Evolutionary conservation across 208 protist genomes (phyloP).

Genomic region (Naegleria gruberi): DNA sequence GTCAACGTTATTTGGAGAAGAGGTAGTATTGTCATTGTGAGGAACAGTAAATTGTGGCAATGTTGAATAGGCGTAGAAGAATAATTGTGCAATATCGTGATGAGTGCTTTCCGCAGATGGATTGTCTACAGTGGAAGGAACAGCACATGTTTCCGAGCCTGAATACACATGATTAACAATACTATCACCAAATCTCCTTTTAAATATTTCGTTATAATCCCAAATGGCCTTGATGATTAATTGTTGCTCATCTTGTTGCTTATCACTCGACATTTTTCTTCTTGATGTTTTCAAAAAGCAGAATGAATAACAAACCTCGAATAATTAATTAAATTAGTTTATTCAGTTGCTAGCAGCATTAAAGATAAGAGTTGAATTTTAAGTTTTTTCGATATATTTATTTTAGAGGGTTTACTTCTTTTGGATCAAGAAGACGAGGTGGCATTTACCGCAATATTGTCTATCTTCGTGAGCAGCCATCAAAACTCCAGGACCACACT

Average conservation of each 20-base stretch:
- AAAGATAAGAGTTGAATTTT: too few species aligned
- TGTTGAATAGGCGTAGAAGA: not conserved
- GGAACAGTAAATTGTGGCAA: too few species aligned
- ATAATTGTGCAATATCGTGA: not conserved
- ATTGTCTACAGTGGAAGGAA: not conserved
- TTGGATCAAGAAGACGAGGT: constrained; percentile 30
- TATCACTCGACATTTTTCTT: too few species aligned
- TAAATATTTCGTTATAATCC: not conserved
- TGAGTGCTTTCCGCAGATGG: not conserved
- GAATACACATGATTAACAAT: not conserved
- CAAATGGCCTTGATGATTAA: not conserved
- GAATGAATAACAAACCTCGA: too few species aligned
- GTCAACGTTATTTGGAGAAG: too few species aligned
- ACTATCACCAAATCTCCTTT: not conserved
- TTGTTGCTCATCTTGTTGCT: too few species aligned
- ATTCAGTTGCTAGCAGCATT: too few species aligned
- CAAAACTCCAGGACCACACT: constrained; percentile 74
- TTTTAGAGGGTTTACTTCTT: too few species aligned
- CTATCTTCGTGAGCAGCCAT: constrained; percentile 58
- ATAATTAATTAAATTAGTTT: too few species aligned
- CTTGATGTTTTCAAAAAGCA: too few species aligned
- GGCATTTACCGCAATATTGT: constrained; percentile 81
- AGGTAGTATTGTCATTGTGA: too few species aligned
- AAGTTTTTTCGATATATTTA: too few species aligned
- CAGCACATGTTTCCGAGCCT: not conserved